These are phyloP conservation scores for Yamagishiella unicocca DNA, from an alignment of 139 green algal species.

Conservation along the genomic window DNA sequence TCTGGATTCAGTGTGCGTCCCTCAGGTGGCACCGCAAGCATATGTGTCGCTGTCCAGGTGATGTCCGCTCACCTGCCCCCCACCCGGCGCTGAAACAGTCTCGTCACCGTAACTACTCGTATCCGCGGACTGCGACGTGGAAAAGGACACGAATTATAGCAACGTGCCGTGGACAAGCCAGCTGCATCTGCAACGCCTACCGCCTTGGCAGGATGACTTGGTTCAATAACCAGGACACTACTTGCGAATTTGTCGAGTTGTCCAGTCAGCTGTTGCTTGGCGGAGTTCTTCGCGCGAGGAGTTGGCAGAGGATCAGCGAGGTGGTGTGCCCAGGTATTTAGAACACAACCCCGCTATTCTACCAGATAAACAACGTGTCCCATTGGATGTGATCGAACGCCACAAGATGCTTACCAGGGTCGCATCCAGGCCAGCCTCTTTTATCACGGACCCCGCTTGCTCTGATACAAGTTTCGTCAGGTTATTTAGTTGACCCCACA, in stretches of 20 bases:
- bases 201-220: neutral
- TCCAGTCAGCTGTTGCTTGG: conserved; percentile 24
- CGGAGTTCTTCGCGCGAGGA: neutral
- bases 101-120: neutral
- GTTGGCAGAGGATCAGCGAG: neutral
- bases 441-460: conserved; percentile 23
- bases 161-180: neutral
- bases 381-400: too few relatives aligned
- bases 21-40: neutral
- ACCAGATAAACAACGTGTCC: too few relatives aligned
- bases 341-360: neutral
- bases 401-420: conserved; percentile 24
- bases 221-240: conserved; percentile 39
- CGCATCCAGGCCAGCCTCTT: conserved; percentile 24
- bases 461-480: conserved; percentile 45
- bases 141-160: too few relatives aligned
- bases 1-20: too few relatives aligned
- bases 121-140: neutral
- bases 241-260: conserved; percentile 33
- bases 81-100: neutral
- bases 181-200: neutral
- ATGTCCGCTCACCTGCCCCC: neutral
- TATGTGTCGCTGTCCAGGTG: neutral
- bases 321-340: neutral
- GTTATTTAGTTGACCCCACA: conserved; percentile 37